These are phyloP conservation scores for Rosellinia necatrix DNA, from an alignment of 2,329 filamentous ascomycete species.

Conservation along the genomic window DNA sequence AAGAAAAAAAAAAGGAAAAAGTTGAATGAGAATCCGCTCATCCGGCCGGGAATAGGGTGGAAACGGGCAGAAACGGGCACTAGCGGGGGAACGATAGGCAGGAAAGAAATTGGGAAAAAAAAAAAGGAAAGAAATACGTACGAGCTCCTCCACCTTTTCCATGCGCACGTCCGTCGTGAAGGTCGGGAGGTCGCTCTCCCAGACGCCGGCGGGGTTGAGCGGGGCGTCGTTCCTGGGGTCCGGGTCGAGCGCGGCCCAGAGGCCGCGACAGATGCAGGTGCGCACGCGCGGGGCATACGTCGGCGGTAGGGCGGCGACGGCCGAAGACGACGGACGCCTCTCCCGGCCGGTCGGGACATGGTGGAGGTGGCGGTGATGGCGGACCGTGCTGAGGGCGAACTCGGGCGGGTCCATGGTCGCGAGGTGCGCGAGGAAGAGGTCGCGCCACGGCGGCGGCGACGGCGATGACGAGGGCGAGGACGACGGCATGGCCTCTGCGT, in stretches of 20 bases:
- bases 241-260: slow-evolving; percentile 74
- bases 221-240: slow-evolving; percentile 75
- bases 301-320: slow-evolving; percentile 44
- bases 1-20: too few species aligned
- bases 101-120: neutral
- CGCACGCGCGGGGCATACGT: slow-evolving; percentile 62
- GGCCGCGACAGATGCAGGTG: slow-evolving; percentile 83
- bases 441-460: slow-evolving; percentile 57
- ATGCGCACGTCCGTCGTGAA: slow-evolving; percentile 90
- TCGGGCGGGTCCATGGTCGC: slow-evolving; percentile 51
- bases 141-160: slow-evolving; percentile 77
- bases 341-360: neutral
- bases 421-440: slow-evolving; percentile 56
- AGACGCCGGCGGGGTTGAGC: slow-evolving; percentile 68
- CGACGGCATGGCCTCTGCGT: slow-evolving; percentile 14
- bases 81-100: too few species aligned
- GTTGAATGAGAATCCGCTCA: too few species aligned
- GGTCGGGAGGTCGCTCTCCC: slow-evolving; percentile 76
- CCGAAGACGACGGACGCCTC: slow-evolving; percentile 15
- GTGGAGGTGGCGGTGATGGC: slow-evolving; percentile 39
- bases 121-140: neutral
- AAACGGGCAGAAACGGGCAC: too few species aligned
- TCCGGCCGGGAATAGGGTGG: too few species aligned
- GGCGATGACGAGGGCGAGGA: slow-evolving; percentile 28
- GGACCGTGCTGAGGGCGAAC: slow-evolving; percentile 58